A percentile compares a stretch with the other conserved stretches of the same genome.
These are phyloP conservation scores for Raffaelea albimanens DNA, from an alignment of 2,329 filamentous ascomycete species.

Conservation along the genomic window DNA sequence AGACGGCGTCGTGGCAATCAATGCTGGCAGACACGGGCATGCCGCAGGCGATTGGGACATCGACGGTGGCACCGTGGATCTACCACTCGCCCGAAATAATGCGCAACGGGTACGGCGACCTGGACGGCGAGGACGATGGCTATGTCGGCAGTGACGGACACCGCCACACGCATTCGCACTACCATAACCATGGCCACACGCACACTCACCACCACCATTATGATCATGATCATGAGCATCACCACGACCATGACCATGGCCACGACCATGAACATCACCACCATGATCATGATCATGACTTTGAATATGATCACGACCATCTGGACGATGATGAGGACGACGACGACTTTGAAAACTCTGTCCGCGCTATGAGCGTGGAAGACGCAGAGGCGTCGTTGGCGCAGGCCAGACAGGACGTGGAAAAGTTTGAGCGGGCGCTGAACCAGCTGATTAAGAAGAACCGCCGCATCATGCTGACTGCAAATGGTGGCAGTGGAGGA, in stretches of 20 bases:
- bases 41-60: slow-evolving; percentile 29
- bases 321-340: slow-evolving; percentile 12
- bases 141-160: not conserved
- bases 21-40: slow-evolving; percentile 16
- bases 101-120: not conserved
- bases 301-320: slow-evolving; percentile 9
- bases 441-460: slow-evolving; percentile 53
- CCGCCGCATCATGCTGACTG: slow-evolving; percentile 34
- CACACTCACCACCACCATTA: not conserved
- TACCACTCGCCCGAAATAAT: slow-evolving; percentile 22
- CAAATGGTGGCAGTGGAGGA: not conserved
- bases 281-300: slow-evolving; percentile 1
- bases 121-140: not conserved
- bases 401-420: slow-evolving; percentile 47
- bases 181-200: slow-evolving; percentile 1
- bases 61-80: slow-evolving; percentile 47
- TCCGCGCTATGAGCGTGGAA: slow-evolving; percentile 50
- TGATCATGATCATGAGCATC: not conserved
- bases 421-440: slow-evolving; percentile 52
- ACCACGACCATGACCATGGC: slow-evolving; percentile 2
- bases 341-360: slow-evolving; percentile 21
- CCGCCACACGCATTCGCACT: not conserved
- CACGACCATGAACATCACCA: not conserved
- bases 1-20: slow-evolving; percentile 22
- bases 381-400: slow-evolving; percentile 50